These are phyloP conservation scores for Fusarium torulosum DNA, from an alignment of 2,329 filamentous ascomycete species.

Conservation along the genomic window DNA sequence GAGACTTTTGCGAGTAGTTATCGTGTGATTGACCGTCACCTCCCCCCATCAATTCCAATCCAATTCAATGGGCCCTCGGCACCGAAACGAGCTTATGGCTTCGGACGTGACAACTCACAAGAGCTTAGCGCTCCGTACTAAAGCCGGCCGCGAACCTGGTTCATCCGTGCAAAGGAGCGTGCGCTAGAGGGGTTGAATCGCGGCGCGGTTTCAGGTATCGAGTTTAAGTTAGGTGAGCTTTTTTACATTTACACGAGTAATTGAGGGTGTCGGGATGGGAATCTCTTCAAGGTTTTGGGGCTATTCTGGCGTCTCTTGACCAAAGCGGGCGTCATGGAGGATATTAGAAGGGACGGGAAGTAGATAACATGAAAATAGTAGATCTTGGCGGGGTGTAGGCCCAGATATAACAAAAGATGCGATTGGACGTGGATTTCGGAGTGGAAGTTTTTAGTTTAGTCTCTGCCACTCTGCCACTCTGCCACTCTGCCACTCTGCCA, in stretches of 20 bases:
- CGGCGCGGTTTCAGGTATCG: conserved; percentile 37
- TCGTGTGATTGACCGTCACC: not conserved
- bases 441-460: not conserved
- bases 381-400: conserved; percentile 18
- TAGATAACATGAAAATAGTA: conserved; percentile 1
- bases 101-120: conserved; percentile 29
- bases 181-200: not conserved
- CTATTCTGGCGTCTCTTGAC: conserved; percentile 8
- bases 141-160: not conserved
- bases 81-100: conserved; percentile 22
- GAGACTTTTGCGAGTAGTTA: conserved; percentile 12
- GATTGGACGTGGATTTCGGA: conserved; percentile 12
- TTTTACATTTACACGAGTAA: not conserved
- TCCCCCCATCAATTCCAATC: conserved; percentile 8
- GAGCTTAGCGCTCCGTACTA: conserved; percentile 32
- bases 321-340: not conserved
- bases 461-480: conserved; percentile 13
- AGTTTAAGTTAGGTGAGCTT: not conserved
- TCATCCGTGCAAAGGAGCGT: conserved; percentile 6
- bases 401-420: conserved; percentile 16
- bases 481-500: not conserved
- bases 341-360: not conserved
- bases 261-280: conserved; percentile 2
- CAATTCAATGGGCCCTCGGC: conserved; percentile 8
- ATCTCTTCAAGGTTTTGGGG: conserved; percentile 24